phyloP scores from a whole-genome alignment of 1,284 basidiomycete genomes.

The Ceratobasidium sp. region DNA sequence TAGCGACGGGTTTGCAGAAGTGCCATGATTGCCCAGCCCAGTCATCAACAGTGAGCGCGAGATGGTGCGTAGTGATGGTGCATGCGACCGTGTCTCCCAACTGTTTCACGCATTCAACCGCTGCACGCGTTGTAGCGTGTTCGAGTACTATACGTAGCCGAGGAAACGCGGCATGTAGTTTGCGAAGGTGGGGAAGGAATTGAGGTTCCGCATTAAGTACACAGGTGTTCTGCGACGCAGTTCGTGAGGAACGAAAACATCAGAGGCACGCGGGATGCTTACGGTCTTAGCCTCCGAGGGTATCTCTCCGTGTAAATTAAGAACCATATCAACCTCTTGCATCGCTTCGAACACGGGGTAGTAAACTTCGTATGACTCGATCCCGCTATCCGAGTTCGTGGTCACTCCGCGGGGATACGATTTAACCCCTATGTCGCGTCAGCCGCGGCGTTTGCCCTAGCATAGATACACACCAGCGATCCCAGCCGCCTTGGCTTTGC shows the following conservation, averaged over 20 bases:
- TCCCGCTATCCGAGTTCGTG: constrained; percentile 96
- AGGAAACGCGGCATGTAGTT: constrained; percentile 90
- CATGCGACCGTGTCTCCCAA: constrained; percentile 93
- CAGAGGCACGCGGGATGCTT: constrained; percentile 53
- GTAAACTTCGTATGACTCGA: constrained; percentile 96
- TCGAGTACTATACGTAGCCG: constrained; percentile 95
- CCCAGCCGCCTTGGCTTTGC: constrained; percentile 88
- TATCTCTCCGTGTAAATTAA: constrained; percentile 98
- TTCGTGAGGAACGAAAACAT: neutral
- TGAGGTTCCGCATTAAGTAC: constrained; percentile 93
- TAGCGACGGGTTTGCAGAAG: constrained; percentile 99
- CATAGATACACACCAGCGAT: constrained; percentile 69
- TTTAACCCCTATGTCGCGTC: constrained; percentile 80
- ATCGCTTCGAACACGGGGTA: constrained; percentile 96
- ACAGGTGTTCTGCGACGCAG: constrained; percentile 79
- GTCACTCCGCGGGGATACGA: constrained; percentile 98
- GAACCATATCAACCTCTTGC: constrained; percentile 93
- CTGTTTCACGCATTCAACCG: constrained; percentile 90
- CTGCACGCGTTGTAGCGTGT: constrained; percentile 97
- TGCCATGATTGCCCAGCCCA: constrained; percentile 97
- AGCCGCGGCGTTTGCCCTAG: constrained; percentile 47
- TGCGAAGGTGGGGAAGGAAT: constrained; percentile 90
- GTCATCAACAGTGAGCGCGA: constrained; percentile 94
- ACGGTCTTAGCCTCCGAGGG: constrained; percentile 89
- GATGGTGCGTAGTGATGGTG: constrained; percentile 97